Conservation (phyloP, 805 yeast genomes). For the Barnettozyma sucrosica region DNA sequence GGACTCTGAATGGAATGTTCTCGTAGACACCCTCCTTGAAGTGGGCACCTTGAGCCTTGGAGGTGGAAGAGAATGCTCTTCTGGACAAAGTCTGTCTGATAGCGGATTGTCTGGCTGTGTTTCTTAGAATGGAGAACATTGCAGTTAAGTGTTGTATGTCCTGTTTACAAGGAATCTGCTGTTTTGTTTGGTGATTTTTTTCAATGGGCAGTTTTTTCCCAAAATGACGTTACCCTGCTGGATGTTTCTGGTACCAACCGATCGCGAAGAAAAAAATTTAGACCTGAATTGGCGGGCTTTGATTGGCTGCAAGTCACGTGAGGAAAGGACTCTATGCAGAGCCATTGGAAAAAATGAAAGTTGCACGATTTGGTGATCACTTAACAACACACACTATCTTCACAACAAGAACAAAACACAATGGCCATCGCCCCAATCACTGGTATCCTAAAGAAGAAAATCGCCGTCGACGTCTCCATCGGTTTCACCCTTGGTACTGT, state of each 20-base stretch:
- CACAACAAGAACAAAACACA: conserved; percentile 13
- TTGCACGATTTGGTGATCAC: conserved; percentile 5
- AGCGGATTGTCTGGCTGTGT: conserved; percentile 30
- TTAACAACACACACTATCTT: neutral
- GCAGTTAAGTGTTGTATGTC: neutral
- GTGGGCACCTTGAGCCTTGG: conserved; percentile 39
- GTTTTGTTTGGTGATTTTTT: conserved; percentile 3
- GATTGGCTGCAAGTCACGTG: conserved; percentile 19
- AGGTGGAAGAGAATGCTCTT: conserved; percentile 54
- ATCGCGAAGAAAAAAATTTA: neutral
- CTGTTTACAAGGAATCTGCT: neutral
- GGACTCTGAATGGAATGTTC: conserved; percentile 92
- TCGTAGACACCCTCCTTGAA: conserved; percentile 81
- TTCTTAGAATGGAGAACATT: conserved; percentile 14
- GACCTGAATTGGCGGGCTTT: conserved; percentile 8
- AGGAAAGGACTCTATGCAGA: neutral
- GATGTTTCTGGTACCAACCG: neutral
- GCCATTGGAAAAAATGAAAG: conserved; percentile 1
- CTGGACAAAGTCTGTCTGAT: conserved; percentile 24
- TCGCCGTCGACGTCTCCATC: conserved; percentile 68
- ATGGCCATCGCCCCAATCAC: conserved; percentile 85
- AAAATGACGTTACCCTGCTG: conserved; percentile 2
- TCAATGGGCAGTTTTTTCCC: neutral
- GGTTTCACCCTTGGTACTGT: conserved; percentile 61
- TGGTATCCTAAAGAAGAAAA: conserved; percentile 76